Evolutionary conservation across 1,284 basidiomycete genomes (phyloP).

Genomic region (Singerocomus inundabilis): DNA sequence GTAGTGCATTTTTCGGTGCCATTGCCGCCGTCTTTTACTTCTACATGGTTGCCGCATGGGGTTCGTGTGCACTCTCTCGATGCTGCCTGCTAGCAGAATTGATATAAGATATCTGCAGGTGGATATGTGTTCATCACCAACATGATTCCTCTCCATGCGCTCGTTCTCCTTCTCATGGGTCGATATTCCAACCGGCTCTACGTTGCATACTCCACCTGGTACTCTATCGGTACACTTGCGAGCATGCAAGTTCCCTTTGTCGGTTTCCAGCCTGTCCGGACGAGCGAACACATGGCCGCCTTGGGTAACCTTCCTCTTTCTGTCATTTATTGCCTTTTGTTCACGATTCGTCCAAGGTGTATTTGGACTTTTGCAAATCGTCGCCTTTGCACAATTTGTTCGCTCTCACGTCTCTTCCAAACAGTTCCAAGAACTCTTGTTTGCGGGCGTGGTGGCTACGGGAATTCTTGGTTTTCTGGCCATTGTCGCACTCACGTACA

Average conservation of each 20-base stretch:
- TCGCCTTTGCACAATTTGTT: slow-evolving; percentile 91
- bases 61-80: slow-evolving; percentile 42
- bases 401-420: slow-evolving; percentile 88
- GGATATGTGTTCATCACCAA: slow-evolving; percentile 99
- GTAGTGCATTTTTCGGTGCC: slow-evolving; percentile 90
- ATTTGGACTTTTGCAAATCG: slow-evolving; percentile 95
- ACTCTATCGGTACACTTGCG: slow-evolving; percentile 93
- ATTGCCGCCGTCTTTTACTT: slow-evolving; percentile 96
- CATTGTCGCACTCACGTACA: slow-evolving; percentile 83
- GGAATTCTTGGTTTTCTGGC: slow-evolving; percentile 74
- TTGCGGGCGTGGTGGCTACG: slow-evolving; percentile 64
- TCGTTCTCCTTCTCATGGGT: slow-evolving; percentile 96
- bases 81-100: not conserved
- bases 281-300: slow-evolving; percentile 99
- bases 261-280: slow-evolving; percentile 97
- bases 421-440: slow-evolving; percentile 87
- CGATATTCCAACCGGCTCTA: slow-evolving; percentile 92
- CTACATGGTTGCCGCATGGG: slow-evolving; percentile 99
- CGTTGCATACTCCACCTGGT: slow-evolving; percentile 96
- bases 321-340: not conserved
- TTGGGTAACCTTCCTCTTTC: slow-evolving; percentile 55
- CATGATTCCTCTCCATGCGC: slow-evolving; percentile 97
- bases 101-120: slow-evolving; percentile 42
- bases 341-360: slow-evolving; percentile 54
- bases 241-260: slow-evolving; percentile 99